phyloP scores from a whole-genome alignment of 225 moss, liverwort and hornwort genomes.

The Thuidium tamariscinum region DNA sequence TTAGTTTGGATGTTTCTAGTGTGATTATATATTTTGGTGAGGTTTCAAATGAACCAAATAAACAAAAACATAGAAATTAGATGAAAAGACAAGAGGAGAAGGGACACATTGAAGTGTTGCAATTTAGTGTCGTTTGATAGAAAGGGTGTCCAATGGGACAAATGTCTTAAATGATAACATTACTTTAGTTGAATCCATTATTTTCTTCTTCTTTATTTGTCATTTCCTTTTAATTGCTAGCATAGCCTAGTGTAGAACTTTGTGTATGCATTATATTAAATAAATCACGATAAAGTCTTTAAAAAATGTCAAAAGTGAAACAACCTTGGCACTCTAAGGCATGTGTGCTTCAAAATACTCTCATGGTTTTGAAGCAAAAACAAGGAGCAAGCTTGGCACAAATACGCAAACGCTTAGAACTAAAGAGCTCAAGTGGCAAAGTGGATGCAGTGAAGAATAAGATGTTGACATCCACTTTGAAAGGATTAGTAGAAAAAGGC shows the following conservation, averaged over 20 bases:
- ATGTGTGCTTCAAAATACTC: background rate
- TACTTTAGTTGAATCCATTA: background rate
- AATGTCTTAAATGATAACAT: background rate
- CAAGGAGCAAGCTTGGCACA: background rate
- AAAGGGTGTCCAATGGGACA: background rate
- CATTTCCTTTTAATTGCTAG: background rate
- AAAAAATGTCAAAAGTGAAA: background rate
- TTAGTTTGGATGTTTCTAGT: background rate
- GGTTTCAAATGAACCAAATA: background rate
- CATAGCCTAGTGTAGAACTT: background rate
- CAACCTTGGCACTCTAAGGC: conserved; percentile 1
- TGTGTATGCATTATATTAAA: background rate
- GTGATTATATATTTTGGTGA: background rate
- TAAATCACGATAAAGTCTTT: background rate
- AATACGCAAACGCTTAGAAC: background rate
- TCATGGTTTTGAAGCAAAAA: background rate
- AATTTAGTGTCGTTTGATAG: background rate
- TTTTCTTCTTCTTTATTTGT: background rate
- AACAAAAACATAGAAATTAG: background rate
- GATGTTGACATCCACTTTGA: background rate
- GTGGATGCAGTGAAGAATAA: background rate
- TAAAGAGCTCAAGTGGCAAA: background rate
- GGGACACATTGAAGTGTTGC: background rate
- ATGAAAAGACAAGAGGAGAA: background rate
- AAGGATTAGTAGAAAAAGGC: background rate